Evolutionary conservation across 148 eudicot genomes (phyloP).

Genomic region (Amaranthus cruentus): DNA sequence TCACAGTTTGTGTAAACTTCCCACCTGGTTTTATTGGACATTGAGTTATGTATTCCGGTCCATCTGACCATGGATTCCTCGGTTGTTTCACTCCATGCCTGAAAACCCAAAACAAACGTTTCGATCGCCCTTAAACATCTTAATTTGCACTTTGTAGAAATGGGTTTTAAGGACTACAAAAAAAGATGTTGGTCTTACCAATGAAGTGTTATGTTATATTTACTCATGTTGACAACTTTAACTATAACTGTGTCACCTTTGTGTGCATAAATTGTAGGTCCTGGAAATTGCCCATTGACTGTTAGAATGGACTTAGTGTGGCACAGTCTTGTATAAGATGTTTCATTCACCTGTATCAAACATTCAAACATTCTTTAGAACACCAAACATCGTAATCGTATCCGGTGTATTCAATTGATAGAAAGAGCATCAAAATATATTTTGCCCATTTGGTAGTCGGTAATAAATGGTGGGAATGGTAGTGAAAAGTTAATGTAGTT

Average conservation of each 20-base stretch:
- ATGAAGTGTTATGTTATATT: slow-evolving; percentile 44
- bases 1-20: slow-evolving; percentile 28
- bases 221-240: slow-evolving; percentile 28
- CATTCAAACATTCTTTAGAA: too few relatives aligned
- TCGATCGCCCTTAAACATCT: too few relatives aligned
- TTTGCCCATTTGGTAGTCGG: too few relatives aligned
- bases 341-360: slow-evolving; percentile 13
- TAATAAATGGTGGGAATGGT: too few relatives aligned
- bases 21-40: slow-evolving; percentile 40
- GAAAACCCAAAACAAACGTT: not conserved
- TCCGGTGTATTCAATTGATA: too few relatives aligned
- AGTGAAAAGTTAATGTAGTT: too few relatives aligned
- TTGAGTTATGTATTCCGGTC: slow-evolving; percentile 44
- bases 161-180: not conserved
- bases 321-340: slow-evolving; percentile 26
- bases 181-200: slow-evolving; percentile 26
- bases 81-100: slow-evolving; percentile 50
- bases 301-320: slow-evolving; percentile 36
- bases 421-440: too few relatives aligned
- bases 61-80: slow-evolving; percentile 50
- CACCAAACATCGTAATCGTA: too few relatives aligned
- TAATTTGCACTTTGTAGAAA: too few relatives aligned
- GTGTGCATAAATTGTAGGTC: slow-evolving; percentile 31
- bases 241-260: slow-evolving; percentile 37
- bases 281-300: slow-evolving; percentile 45